These are phyloP conservation scores for Sarcodon aspratus DNA, from an alignment of 768 basidiomycete species.

Conservation along the genomic window DNA sequence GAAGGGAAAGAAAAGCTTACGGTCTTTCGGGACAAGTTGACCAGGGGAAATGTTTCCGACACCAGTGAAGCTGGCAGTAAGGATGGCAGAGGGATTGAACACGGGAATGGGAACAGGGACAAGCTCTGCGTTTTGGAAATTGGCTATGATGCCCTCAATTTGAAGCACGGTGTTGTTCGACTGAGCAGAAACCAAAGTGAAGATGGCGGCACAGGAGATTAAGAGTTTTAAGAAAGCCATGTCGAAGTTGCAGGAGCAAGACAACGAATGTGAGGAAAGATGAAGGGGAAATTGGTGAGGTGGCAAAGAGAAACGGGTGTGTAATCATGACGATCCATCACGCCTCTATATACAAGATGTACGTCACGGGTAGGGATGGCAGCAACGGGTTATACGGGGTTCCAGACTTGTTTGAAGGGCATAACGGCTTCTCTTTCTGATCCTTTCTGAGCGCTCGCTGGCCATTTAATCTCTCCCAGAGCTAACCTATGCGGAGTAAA, in stretches of 20 bases:
- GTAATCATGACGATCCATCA: too few relatives aligned
- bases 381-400: too few relatives aligned
- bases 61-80: slow-evolving; percentile 39
- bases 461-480: too few relatives aligned
- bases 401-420: too few relatives aligned
- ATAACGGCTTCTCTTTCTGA: too few relatives aligned
- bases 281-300: too few relatives aligned
- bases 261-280: too few relatives aligned
- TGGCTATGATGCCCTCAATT: slow-evolving; percentile 53
- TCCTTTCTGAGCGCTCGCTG: too few relatives aligned
- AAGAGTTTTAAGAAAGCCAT: slow-evolving; percentile 7
- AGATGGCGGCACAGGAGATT: slow-evolving; percentile 24
- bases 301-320: too few relatives aligned
- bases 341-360: too few relatives aligned
- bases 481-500: too few relatives aligned
- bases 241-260: neutral
- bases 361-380: too few relatives aligned
- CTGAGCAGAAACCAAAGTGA: slow-evolving; percentile 36
- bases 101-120: slow-evolving; percentile 48
- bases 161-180: slow-evolving; percentile 27
- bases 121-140: slow-evolving; percentile 49
- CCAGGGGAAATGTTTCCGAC: slow-evolving; percentile 44
- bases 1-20: slow-evolving; percentile 26
- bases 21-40: slow-evolving; percentile 40
- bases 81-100: slow-evolving; percentile 52